These are phyloP conservation scores for Neoscytalidium dimidiatum DNA, from an alignment of 2,329 filamentous ascomycete species.

Conservation along the genomic window DNA sequence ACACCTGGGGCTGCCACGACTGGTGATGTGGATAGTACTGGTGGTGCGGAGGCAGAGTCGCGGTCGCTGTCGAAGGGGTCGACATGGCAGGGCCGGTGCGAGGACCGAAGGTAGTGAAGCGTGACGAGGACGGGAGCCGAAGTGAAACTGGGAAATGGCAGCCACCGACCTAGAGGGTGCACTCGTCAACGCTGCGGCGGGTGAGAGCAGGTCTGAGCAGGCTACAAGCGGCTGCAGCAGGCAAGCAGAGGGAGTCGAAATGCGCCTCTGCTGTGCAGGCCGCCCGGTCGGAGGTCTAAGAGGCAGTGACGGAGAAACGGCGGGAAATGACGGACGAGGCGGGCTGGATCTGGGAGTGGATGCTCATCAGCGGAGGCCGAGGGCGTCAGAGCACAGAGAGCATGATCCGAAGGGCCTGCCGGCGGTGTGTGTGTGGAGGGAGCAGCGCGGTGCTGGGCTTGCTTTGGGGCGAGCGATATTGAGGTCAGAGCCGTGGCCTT, in stretches of 20 bases:
- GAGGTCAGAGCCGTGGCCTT: slow-evolving; percentile 15
- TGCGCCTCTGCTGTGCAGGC: background rate
- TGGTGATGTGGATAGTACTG: slow-evolving; percentile 27
- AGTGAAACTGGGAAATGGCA: slow-evolving; percentile 3
- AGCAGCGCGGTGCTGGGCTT: slow-evolving; percentile 5
- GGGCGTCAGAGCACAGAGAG: slow-evolving; percentile 5
- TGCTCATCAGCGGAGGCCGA: slow-evolving; percentile 8
- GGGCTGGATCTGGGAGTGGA: background rate
- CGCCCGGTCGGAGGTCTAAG: slow-evolving; percentile 15
- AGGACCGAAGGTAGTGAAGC: slow-evolving; percentile 16
- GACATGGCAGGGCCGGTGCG: slow-evolving; percentile 36
- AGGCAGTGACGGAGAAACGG: slow-evolving; percentile 20
- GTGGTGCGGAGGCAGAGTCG: slow-evolving; percentile 32
- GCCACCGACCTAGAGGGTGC: background rate
- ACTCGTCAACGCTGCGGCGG: slow-evolving; percentile 1
- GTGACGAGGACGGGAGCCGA: slow-evolving; percentile 15
- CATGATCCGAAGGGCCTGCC: background rate
- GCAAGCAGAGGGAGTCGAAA: background rate
- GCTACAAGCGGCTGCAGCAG: background rate
- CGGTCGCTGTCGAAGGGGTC: slow-evolving; percentile 47
- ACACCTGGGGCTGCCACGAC: slow-evolving; percentile 21
- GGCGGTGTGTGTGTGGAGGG: slow-evolving; percentile 7
- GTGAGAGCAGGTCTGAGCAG: background rate
- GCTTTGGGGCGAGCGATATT: slow-evolving; percentile 12
- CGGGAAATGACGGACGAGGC: slow-evolving; percentile 20